These are phyloP conservation scores for Pseudocercospora fijiensis DNA, from an alignment of 2,329 filamentous ascomycete genomes.

Conservation along the genomic window DNA sequence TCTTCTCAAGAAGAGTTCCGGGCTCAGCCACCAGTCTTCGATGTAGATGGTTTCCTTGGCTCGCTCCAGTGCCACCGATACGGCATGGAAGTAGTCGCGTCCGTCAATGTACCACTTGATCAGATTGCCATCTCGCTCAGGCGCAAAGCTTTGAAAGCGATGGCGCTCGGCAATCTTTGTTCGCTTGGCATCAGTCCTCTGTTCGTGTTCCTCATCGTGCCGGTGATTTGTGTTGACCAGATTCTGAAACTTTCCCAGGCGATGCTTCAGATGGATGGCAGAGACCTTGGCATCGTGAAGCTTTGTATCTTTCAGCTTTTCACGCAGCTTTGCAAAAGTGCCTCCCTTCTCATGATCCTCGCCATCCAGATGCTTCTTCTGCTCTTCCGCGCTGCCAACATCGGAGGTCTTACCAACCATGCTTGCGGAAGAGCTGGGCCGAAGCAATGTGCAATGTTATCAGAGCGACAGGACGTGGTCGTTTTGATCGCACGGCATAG, in stretches of 20 bases:
- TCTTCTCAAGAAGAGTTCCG: slow-evolving; percentile 79
- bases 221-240: slow-evolving; percentile 83
- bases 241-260: slow-evolving; percentile 64
- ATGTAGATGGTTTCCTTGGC: slow-evolving; percentile 95
- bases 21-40: slow-evolving; percentile 94
- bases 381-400: slow-evolving; percentile 24
- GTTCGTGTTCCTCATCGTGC: slow-evolving; percentile 90
- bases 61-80: slow-evolving; percentile 83
- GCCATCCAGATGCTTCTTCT: slow-evolving; percentile 18
- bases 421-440: background rate
- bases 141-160: slow-evolving; percentile 87
- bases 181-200: slow-evolving; percentile 78
- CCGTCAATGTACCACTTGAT: slow-evolving; percentile 96
- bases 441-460: background rate
- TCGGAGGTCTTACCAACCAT: slow-evolving; percentile 27
- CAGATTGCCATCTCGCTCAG: slow-evolving; percentile 77
- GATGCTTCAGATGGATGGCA: slow-evolving; percentile 60
- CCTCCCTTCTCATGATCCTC: slow-evolving; percentile 17
- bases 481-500: background rate
- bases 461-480: background rate
- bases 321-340: slow-evolving; percentile 17
- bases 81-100: slow-evolving; percentile 89
- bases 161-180: slow-evolving; percentile 68
- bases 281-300: slow-evolving; percentile 28
- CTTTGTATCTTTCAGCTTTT: slow-evolving; percentile 27